phyloP scores from a whole-genome alignment of 129 eudicot species.

The Centaurea solstitialis region DNA sequence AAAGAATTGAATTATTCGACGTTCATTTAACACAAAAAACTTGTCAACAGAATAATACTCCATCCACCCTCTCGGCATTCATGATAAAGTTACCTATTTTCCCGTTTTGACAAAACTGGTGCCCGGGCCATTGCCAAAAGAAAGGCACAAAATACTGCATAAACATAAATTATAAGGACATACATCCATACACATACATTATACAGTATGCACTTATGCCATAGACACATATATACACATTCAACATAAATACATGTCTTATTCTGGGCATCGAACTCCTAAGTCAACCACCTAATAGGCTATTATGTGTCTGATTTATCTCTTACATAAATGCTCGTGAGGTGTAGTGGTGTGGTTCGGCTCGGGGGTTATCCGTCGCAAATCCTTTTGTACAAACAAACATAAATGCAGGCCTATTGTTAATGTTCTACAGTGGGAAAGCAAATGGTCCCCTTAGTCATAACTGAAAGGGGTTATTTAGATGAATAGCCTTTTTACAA shows the following conservation, averaged over 20 bases:
- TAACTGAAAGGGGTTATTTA: neutral
- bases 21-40: neutral
- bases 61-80: neutral
- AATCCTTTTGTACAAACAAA: neutral
- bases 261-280: neutral
- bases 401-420: neutral
- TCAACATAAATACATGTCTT: neutral
- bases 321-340: neutral
- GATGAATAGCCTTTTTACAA: neutral
- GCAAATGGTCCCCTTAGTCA: neutral
- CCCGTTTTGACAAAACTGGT: neutral
- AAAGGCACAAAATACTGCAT: neutral
- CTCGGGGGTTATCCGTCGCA: neutral
- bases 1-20: neutral
- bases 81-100: neutral
- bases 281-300: neutral
- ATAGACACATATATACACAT: neutral
- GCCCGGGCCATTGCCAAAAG: neutral
- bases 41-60: neutral
- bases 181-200: neutral
- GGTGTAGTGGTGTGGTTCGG: neutral
- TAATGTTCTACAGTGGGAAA: neutral
- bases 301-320: neutral
- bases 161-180: neutral
- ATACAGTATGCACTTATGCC: neutral